Percentiles rank a stretch among this genome's conserved stretches.
Evolutionary conservation across 768 basidiomycete genomes (phyloP).

Genomic region (Tylopilus plumbeoviolaceoides): DNA sequence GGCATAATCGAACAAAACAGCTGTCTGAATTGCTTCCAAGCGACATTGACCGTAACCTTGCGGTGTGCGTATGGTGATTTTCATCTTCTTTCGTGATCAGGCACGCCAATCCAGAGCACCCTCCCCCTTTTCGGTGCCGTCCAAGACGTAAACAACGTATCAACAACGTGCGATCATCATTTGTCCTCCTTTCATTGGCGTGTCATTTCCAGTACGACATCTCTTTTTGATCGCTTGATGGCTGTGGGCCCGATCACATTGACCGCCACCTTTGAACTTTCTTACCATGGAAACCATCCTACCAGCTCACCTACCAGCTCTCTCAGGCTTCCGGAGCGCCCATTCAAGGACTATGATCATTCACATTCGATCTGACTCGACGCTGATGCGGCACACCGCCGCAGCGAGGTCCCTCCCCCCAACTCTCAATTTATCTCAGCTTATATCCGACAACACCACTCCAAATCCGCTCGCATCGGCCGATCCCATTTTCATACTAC

Average conservation of each 20-base stretch:
- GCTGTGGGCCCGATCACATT: constrained; percentile 16
- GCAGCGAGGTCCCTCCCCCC: constrained; percentile 10
- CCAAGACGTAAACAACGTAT: constrained; percentile 25
- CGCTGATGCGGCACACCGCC: constrained; percentile 8
- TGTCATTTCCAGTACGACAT: constrained; percentile 27
- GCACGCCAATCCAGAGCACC: constrained; percentile 20
- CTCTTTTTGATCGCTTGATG: constrained; percentile 23
- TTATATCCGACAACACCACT: constrained; percentile 22
- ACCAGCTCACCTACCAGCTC: constrained; percentile 2
- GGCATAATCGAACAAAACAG: constrained; percentile 1
- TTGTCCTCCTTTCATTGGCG: constrained; percentile 11
- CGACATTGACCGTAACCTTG: constrained; percentile 16
- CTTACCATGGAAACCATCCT: constrained; percentile 30
- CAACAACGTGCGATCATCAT: constrained; percentile 28
- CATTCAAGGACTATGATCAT: constrained; percentile 4
- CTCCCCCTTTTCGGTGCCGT: constrained; percentile 33
- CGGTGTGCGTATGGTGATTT: constrained; percentile 18
- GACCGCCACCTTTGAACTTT: constrained; percentile 11
- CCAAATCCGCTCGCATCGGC: constrained; percentile 15
- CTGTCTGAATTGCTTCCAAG: constrained; percentile 10
- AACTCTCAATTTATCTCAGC: constrained; percentile 7
- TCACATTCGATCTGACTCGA: constrained; percentile 6
- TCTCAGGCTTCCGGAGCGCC: constrained; percentile 2
- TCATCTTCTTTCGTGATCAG: constrained; percentile 22
- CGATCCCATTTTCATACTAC: constrained; percentile 13